Evolutionary conservation across 441 rosid species (phyloP).

Genomic region (Geranium incanum): DNA sequence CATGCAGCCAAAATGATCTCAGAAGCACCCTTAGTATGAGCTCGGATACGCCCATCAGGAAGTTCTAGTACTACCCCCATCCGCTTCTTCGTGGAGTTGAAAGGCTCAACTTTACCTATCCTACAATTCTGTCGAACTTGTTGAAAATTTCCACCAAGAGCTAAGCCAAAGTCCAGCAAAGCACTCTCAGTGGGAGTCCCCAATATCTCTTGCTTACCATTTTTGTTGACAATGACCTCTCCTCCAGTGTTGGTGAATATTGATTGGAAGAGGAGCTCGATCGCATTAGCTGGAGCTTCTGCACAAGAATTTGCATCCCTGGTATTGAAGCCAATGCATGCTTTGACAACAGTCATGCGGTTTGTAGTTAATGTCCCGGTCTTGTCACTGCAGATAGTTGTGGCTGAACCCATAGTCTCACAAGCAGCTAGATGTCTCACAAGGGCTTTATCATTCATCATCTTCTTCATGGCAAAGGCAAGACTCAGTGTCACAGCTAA

Average conservation of each 20-base stretch:
- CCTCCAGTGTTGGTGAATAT: conserved; percentile 5
- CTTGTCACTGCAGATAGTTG: conserved; percentile 3
- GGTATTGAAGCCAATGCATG: neutral
- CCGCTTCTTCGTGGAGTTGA: conserved; percentile 3
- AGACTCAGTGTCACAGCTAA: conserved; percentile 2
- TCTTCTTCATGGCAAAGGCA: conserved; percentile 6
- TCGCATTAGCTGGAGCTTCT: neutral
- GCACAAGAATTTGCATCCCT: neutral
- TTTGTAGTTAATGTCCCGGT: neutral
- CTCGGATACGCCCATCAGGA: neutral
- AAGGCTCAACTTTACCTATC: conserved; percentile 3
- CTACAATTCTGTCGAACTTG: neutral
- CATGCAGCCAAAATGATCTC: conserved; percentile 5
- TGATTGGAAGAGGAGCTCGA: neutral
- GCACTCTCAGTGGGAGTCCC: conserved; percentile 5
- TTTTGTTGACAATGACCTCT: neutral
- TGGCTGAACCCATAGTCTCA: conserved; percentile 7
- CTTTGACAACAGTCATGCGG: conserved; percentile 7
- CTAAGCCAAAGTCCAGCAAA: neutral
- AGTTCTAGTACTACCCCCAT: neutral
- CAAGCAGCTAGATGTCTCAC: conserved; percentile 5
- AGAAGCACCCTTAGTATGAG: conserved; percentile 2
- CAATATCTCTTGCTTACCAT: neutral
- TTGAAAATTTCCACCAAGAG: neutral
- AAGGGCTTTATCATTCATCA: conserved; percentile 6